Conservation (phyloP, 768 basidiomycete genomes). For the Leccinum subtestaceum region DNA sequence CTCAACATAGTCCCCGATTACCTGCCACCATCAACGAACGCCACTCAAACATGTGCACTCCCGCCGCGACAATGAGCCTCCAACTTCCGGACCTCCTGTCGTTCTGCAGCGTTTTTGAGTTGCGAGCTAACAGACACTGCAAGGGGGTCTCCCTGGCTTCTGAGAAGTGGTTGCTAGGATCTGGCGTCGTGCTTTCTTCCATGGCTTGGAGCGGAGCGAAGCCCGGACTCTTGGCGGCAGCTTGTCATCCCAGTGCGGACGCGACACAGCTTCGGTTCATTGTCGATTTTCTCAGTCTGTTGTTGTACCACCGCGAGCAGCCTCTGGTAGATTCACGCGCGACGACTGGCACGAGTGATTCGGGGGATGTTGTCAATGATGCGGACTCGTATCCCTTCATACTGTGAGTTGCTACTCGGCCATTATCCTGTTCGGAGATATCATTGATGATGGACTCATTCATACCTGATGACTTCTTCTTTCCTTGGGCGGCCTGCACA, state of each 20-base stretch:
- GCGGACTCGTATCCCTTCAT: slow-evolving; percentile 3
- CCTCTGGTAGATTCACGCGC: neutral
- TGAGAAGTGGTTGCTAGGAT: slow-evolving; percentile 28
- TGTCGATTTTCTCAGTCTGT: slow-evolving; percentile 47
- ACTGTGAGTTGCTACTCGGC: slow-evolving; percentile 19
- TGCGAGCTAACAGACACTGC: slow-evolving; percentile 30
- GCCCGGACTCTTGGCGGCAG: slow-evolving; percentile 52
- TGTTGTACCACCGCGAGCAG: slow-evolving; percentile 38
- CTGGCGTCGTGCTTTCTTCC: slow-evolving; percentile 20
- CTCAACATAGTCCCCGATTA: neutral
- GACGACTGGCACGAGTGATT: neutral
- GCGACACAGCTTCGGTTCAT: slow-evolving; percentile 51
- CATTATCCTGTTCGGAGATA: neutral
- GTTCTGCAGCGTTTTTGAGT: slow-evolving; percentile 24
- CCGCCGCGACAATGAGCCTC: slow-evolving; percentile 24
- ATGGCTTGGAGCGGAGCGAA: slow-evolving; percentile 32
- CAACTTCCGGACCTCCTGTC: slow-evolving; percentile 32
- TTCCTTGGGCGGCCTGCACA: neutral
- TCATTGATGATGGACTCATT: slow-evolving; percentile 7
- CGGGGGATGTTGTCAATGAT: neutral
- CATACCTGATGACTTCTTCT: slow-evolving; percentile 1
- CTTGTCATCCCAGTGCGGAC: slow-evolving; percentile 60
- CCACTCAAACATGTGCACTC: neutral
- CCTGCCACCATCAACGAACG: slow-evolving; percentile 5
- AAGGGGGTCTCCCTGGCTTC: slow-evolving; percentile 26